Evolutionary conservation across 1,284 basidiomycete genomes (phyloP).

Genomic region (Fomitiporia mediterranea): DNA sequence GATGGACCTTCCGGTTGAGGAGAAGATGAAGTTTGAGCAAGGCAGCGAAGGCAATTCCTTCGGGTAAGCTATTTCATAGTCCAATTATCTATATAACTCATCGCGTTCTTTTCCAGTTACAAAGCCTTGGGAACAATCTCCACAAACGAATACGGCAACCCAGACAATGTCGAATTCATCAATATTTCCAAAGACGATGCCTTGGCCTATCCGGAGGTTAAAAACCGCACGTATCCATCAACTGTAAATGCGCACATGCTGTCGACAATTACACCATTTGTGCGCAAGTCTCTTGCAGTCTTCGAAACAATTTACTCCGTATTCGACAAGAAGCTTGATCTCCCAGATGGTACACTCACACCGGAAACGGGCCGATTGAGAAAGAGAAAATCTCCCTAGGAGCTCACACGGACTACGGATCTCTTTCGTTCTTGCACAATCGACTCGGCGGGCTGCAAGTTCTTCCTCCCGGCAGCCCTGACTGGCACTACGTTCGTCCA

Average conservation of each 20-base stretch:
- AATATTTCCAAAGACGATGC: constrained; percentile 66
- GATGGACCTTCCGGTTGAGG: constrained; percentile 52
- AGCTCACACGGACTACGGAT: constrained; percentile 47
- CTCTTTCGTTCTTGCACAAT: constrained; percentile 63
- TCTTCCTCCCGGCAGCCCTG: constrained; percentile 50
- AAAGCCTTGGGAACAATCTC: constrained; percentile 59
- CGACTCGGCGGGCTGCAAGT: constrained; percentile 70
- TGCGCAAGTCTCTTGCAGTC: constrained; percentile 51
- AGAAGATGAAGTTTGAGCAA: constrained; percentile 63
- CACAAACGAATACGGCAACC: constrained; percentile 52
- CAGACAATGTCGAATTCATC: constrained; percentile 60
- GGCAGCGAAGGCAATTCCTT: constrained; percentile 59
- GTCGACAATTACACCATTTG: constrained; percentile 47
- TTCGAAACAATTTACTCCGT: constrained; percentile 50
- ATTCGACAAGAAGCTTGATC: constrained; percentile 52
- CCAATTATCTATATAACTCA: background rate
- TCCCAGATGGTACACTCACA: constrained; percentile 46
- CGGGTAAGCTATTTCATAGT: constrained; percentile 37
- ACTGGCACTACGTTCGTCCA: constrained; percentile 59
- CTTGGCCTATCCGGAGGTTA: constrained; percentile 47
- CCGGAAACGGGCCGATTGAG: constrained; percentile 15
- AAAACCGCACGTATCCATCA: constrained; percentile 50
- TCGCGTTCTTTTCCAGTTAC: constrained; percentile 38
- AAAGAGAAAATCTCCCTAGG: constrained; percentile 36
- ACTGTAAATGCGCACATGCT: constrained; percentile 49